Evolutionary conservation across 495 filamentous ascomycete genomes (phyloP), one percentile per base, ranked within the genome.

Genomic region (Lophiostoma macrostomum): DNA sequence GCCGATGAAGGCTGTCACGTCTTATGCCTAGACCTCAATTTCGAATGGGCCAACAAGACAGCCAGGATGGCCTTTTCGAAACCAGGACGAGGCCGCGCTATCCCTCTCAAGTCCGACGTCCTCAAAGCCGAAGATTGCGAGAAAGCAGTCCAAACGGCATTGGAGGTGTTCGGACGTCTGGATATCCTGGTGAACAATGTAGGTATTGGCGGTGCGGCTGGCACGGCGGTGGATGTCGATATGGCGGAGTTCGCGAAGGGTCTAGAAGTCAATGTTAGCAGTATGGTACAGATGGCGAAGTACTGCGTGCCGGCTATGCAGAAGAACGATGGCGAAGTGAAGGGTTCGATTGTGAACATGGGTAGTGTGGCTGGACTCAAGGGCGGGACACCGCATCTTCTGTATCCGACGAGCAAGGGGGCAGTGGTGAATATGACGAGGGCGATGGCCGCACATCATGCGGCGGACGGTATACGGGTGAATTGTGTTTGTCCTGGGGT

Each of bases 331-430:
- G 37, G 36, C 1, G 23, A 24, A 18, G 22, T 30, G 27, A 31
- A 24, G 18, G 48, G 48, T 2, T 14, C 5, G 4, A 78, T 83
- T 46, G 72, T 84, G 42, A 82, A 83, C 56, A 77, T 83, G 66
- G 74, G 74, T 3, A 74, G 69, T 38, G 78, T 83, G 12, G 78
- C 78, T 3, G 80, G 81, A 0, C 43, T 80, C 34, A 70, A 71
- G 48, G 81, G 79, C 1, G 80, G 80, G 4, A 81, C 77, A 16
- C 80, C 78, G 2, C 71, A 77, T 67, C 51, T 84, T 1, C 63
- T 83, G 7, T 84, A 84, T 65, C 80, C 80, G 19, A 83, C 79
- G 13, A 75, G 69, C 42, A 83, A 84, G 54, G 81, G 80, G 0
- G 80, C 80, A 0, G 69, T 82, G 6, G 69, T 82, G 0, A 76